Evolutionary conservation across 2,329 filamentous ascomycete species (phyloP).

Genomic region (Scolecobasidium constrictum): DNA sequence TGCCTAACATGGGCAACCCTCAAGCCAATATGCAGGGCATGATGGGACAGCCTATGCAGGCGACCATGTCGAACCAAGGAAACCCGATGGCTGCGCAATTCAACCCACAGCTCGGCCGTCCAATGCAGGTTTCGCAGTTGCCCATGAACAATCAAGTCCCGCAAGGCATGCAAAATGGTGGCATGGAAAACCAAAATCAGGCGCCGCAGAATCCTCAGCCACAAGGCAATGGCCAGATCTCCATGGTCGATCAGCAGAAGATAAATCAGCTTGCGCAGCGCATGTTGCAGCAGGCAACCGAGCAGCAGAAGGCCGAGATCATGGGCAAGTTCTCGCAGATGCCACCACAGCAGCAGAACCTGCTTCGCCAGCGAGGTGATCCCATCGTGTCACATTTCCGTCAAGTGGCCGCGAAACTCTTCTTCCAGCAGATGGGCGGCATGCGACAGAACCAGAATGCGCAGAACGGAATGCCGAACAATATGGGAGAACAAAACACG

Average conservation of each 20-base stretch:
- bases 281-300: neutral
- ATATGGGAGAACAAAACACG: neutral
- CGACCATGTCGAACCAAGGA: conserved; percentile 25
- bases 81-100: conserved; percentile 29
- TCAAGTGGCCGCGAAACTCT: neutral
- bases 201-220: conserved; percentile 16
- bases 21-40: conserved; percentile 19
- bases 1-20: conserved; percentile 14
- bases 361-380: conserved; percentile 14
- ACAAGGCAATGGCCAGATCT: conserved; percentile 11
- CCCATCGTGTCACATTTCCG: neutral
- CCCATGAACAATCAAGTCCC: conserved; percentile 24
- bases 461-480: neutral
- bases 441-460: neutral
- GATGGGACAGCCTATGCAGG: conserved; percentile 18
- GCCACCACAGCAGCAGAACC: conserved; percentile 7
- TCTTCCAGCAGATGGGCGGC: neutral
- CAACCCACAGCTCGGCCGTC: conserved; percentile 37
- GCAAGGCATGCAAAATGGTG: neutral
- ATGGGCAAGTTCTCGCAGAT: neutral
- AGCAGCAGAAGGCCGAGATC: neutral
- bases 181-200: conserved; percentile 13
- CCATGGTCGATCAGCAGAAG: neutral
- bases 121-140: conserved; percentile 40
- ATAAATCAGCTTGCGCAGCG: neutral